These are phyloP conservation scores for Collybia mongolica DNA, from an alignment of 768 basidiomycete species.

Conservation along the genomic window DNA sequence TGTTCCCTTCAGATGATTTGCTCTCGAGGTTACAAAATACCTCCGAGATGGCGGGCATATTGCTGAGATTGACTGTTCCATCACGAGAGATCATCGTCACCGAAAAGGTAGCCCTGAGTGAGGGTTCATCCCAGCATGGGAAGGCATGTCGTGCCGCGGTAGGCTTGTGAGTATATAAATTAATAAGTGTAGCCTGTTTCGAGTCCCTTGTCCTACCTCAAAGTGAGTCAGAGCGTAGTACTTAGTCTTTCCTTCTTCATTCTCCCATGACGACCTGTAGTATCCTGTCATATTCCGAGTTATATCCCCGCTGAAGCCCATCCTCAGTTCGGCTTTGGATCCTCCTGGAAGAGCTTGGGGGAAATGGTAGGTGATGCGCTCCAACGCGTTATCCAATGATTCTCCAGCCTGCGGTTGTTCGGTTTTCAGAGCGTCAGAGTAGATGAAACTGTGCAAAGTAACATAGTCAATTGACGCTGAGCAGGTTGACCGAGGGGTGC, in stretches of 20 bases:
- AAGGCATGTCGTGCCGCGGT: constrained; percentile 83
- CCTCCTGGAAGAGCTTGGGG: constrained; percentile 58
- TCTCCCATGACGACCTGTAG: constrained; percentile 67
- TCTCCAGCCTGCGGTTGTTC: constrained; percentile 45
- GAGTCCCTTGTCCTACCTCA: constrained; percentile 44
- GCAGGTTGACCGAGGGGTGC: neutral
- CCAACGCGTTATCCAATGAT: constrained; percentile 55
- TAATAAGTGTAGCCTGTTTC: neutral
- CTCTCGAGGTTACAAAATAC: constrained; percentile 36
- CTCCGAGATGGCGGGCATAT: constrained; percentile 80
- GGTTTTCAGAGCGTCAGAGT: constrained; percentile 49
- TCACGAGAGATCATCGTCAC: constrained; percentile 81
- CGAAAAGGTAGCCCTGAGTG: constrained; percentile 79
- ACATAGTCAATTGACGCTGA: neutral
- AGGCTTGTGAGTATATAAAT: constrained; percentile 44
- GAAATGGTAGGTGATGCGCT: constrained; percentile 71
- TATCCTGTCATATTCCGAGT: constrained; percentile 79
- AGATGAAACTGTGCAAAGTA: constrained; percentile 37
- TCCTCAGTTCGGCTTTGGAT: constrained; percentile 66
- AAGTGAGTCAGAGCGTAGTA: constrained; percentile 88
- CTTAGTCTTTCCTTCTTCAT: constrained; percentile 56
- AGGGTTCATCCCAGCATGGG: constrained; percentile 95
- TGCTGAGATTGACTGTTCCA: constrained; percentile 77
- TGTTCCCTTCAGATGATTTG: constrained; percentile 22
- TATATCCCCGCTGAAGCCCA: constrained; percentile 68